These are phyloP conservation scores for Suhomyces panamericanus DNA, from an alignment of 1,139 yeast genomes.

Conservation along the genomic window DNA sequence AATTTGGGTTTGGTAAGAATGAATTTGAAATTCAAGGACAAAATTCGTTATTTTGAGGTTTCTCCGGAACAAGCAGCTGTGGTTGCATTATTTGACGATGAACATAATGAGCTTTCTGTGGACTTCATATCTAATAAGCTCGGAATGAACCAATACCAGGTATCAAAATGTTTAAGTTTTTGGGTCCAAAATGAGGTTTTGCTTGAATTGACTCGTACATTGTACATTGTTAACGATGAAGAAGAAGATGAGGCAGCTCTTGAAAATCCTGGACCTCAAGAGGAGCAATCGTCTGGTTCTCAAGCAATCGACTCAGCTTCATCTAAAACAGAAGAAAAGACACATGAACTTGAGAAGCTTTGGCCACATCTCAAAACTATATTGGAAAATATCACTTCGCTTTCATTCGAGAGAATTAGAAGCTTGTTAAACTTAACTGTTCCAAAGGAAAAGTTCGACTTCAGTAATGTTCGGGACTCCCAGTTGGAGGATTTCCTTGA, in stretches of 20 bases:
- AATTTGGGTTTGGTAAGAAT: slow-evolving; percentile 64
- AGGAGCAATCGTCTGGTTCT: not conserved
- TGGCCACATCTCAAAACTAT: slow-evolving; percentile 54
- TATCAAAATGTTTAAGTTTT: slow-evolving; percentile 43
- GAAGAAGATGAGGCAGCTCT: slow-evolving; percentile 13
- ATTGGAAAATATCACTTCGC: slow-evolving; percentile 54
- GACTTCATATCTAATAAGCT: slow-evolving; percentile 28
- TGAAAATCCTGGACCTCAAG: not conserved
- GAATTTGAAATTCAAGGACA: slow-evolving; percentile 52
- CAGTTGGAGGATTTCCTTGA: slow-evolving; percentile 19
- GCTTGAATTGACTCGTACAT: slow-evolving; percentile 31
- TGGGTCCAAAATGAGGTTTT: slow-evolving; percentile 61
- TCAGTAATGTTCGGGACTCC: slow-evolving; percentile 9
- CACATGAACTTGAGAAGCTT: slow-evolving; percentile 9
- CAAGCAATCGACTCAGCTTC: slow-evolving; percentile 2
- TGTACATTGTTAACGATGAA: slow-evolving; percentile 26
- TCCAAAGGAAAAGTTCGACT: slow-evolving; percentile 42
- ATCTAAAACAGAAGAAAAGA: not conserved
- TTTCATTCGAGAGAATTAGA: slow-evolving; percentile 51
- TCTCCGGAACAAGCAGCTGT: slow-evolving; percentile 72
- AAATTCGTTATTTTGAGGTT: slow-evolving; percentile 46
- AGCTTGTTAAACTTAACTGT: slow-evolving; percentile 54
- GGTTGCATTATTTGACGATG: slow-evolving; percentile 52
- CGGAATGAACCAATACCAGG: slow-evolving; percentile 41
- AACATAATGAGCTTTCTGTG: slow-evolving; percentile 26